Conservation (phyloP, 257 asterid species). For the Solanum verrucosum region DNA sequence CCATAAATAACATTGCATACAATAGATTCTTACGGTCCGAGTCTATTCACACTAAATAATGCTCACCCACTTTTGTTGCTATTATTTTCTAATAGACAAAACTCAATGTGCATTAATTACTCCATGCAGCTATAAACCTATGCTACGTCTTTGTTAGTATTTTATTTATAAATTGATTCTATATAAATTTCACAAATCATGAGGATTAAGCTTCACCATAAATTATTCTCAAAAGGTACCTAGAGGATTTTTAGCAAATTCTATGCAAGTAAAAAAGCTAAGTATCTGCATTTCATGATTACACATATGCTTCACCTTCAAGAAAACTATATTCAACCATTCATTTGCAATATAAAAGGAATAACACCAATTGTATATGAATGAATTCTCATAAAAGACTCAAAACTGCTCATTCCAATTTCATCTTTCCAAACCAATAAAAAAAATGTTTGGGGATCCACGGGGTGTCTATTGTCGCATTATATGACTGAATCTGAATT, state of each 20-base stretch:
- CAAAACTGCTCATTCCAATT: background rate
- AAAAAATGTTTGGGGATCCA: background rate
- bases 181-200: background rate
- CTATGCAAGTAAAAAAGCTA: background rate
- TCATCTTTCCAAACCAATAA: background rate
- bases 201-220: background rate
- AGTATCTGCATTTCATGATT: background rate
- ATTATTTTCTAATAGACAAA: background rate
- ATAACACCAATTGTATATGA: background rate
- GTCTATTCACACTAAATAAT: background rate
- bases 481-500: background rate
- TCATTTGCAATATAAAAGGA: background rate
- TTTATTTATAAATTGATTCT: background rate
- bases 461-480: accelerated
- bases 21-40: too few species aligned
- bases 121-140: background rate
- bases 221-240: background rate
- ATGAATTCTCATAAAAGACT: background rate
- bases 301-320: conserved; percentile 2
- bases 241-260: background rate
- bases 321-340: conserved; percentile 1
- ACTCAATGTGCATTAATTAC: background rate
- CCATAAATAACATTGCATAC: too few species aligned
- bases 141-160: background rate
- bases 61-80: background rate